Conservation (phyloP, 2,329 filamentous ascomycete genomes). For the Ascochyta pisi region DNA sequence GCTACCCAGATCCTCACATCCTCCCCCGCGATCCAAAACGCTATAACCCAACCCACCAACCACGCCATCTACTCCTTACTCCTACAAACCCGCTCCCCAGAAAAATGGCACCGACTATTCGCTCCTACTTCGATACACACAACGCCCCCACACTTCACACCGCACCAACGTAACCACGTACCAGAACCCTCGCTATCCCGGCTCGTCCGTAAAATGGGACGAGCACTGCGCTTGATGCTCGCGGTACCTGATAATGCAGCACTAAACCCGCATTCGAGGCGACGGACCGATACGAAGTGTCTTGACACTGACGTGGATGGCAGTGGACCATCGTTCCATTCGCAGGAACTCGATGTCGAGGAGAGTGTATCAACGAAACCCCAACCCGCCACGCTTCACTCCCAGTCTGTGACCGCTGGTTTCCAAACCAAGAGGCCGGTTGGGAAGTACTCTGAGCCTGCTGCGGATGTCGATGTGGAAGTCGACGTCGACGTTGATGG, state of each 20-base stretch:
- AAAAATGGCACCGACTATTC: constrained; percentile 11
- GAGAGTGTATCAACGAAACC: too few species aligned
- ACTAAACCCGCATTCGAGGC: not conserved
- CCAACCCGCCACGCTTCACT: too few species aligned
- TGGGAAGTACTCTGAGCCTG: too few species aligned
- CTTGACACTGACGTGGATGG: too few species aligned
- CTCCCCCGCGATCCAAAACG: not conserved
- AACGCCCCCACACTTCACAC: not conserved
- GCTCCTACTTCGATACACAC: not conserved
- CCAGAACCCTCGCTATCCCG: not conserved
- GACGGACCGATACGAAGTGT: too few species aligned
- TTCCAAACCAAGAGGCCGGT: too few species aligned
- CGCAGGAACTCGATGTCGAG: too few species aligned
- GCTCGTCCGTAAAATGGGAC: constrained; percentile 7
- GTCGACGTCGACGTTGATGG: too few species aligned
- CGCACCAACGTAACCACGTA: not conserved
- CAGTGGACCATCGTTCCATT: too few species aligned
- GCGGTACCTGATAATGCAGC: constrained; percentile 18
- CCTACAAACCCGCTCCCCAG: constrained; percentile 1
- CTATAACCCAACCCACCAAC: constrained; percentile 1
- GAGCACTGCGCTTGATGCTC: constrained; percentile 23
- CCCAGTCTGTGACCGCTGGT: too few species aligned
- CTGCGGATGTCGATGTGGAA: too few species aligned
- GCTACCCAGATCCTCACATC: constrained; percentile 2
- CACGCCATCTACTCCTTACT: constrained; percentile 12